A percentile compares a stretch with the other conserved stretches of the same genome.
These are phyloP conservation scores for Calocybe gangraenosa DNA, from an alignment of 768 basidiomycete species.

Conservation along the genomic window DNA sequence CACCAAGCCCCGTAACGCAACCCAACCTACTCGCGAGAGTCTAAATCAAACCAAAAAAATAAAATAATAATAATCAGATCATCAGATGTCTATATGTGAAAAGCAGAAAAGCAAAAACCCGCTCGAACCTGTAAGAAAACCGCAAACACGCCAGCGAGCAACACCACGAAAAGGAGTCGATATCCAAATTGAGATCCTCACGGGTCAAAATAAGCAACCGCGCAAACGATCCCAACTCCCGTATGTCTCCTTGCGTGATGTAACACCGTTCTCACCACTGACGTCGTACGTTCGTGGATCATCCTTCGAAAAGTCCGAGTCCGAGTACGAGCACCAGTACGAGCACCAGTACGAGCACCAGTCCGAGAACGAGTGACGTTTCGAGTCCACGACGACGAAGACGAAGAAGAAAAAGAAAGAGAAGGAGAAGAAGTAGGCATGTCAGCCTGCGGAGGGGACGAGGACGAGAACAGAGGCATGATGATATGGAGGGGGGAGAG, in stretches of 20 bases:
- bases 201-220: conserved; percentile 90
- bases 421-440: no score
- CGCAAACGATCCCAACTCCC: conserved; percentile 83
- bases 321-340: no score
- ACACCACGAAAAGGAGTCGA: conserved; percentile 78
- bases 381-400: no score
- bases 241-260: conserved; percentile 62
- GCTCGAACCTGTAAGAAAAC: conserved; percentile 70
- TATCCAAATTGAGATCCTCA: conserved; percentile 83
- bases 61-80: neutral
- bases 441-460: conserved; percentile 4
- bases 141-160: conserved; percentile 79
- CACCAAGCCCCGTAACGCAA: conserved; percentile 77
- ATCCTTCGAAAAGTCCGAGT: neutral
- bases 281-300: conserved; percentile 24
- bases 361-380: no score
- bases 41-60: conserved; percentile 27
- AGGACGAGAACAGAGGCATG: conserved; percentile 23
- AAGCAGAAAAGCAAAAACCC: neutral
- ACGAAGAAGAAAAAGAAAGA: no score
- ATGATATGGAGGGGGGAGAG: conserved; percentile 12
- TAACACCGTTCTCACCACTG: conserved; percentile 27
- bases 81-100: no score
- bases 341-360: no score
- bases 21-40: conserved; percentile 79